These are phyloP conservation scores for Dendryphion nanum DNA, from an alignment of 2,329 filamentous ascomycete genomes.

Conservation along the genomic window DNA sequence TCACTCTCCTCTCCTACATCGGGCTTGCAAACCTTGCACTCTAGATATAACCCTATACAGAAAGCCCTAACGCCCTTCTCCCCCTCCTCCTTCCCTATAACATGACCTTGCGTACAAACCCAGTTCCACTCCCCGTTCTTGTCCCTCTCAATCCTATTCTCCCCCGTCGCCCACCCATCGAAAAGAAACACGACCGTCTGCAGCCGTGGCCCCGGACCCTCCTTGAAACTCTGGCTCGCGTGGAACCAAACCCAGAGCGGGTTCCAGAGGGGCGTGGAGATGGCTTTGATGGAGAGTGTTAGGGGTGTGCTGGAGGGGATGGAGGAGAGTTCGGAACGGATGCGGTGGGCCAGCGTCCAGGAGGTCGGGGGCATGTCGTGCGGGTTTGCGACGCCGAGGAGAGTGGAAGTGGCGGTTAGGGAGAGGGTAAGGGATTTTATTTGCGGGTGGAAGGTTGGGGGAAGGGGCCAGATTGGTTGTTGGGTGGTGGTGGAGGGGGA, in stretches of 20 bases:
- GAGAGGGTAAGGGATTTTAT: slow-evolving; percentile 28
- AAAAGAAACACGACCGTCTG: slow-evolving; percentile 31
- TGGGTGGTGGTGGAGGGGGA: slow-evolving; percentile 1
- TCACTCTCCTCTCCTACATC: slow-evolving; percentile 10
- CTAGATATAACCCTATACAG: slow-evolving; percentile 27
- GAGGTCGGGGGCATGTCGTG: slow-evolving; percentile 30
- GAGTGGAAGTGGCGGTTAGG: slow-evolving; percentile 32
- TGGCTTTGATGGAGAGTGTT: slow-evolving; percentile 31
- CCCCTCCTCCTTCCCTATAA: slow-evolving; percentile 19
- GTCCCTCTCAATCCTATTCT: slow-evolving; percentile 30
- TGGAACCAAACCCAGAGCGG: slow-evolving; percentile 42
- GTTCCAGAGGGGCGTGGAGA: slow-evolving; percentile 40
- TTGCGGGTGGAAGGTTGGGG: slow-evolving; percentile 15
- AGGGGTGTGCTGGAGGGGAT: slow-evolving; percentile 7
- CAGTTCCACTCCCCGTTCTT: slow-evolving; percentile 27
- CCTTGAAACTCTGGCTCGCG: slow-evolving; percentile 31
- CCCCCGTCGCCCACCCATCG: slow-evolving; percentile 36
- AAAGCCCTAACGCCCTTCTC: slow-evolving; percentile 30
- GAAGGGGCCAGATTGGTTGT: slow-evolving; percentile 27
- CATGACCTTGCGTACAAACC: slow-evolving; percentile 30
- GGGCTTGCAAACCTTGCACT: slow-evolving; percentile 22
- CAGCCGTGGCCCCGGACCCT: slow-evolving; percentile 10
- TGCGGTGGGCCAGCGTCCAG: slow-evolving; percentile 30
- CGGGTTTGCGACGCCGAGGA: slow-evolving; percentile 37
- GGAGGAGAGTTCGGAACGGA: slow-evolving; percentile 21